Conservation (phyloP, 2,329 filamentous ascomycete genomes). For the Colletotrichum tabaci region DNA sequence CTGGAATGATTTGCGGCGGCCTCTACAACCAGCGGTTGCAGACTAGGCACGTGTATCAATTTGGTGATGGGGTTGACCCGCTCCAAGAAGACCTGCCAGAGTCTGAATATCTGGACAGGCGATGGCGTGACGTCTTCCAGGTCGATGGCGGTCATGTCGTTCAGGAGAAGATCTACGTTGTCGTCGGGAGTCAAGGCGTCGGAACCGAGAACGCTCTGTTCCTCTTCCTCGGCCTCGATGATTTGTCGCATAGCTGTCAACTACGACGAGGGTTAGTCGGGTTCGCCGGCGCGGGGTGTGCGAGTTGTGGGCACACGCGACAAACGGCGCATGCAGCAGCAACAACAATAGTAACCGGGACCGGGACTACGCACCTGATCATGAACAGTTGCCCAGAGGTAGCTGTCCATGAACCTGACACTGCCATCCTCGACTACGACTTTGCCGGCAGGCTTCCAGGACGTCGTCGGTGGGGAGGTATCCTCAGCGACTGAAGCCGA, state of each 20-base stretch:
- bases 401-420: conserved; percentile 71
- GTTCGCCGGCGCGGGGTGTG: not conserved
- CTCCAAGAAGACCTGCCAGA: conserved; percentile 83
- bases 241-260: conserved; percentile 73
- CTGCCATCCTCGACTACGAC: conserved; percentile 70
- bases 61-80: conserved; percentile 84
- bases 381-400: conserved; percentile 67
- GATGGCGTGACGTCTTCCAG: conserved; percentile 73
- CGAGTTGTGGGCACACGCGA: too few relatives aligned
- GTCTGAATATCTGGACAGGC: conserved; percentile 75
- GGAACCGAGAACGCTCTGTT: conserved; percentile 64
- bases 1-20: conserved; percentile 70
- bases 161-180: conserved; percentile 66
- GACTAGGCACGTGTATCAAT: conserved; percentile 78
- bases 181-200: conserved; percentile 67
- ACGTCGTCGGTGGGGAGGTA: conserved; percentile 44
- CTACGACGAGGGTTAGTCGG: conserved; percentile 49
- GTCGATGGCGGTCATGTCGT: conserved; percentile 56
- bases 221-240: conserved; percentile 66
- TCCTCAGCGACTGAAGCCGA: conserved; percentile 44
- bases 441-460: conserved; percentile 65
- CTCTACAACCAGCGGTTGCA: conserved; percentile 76
- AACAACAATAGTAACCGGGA: too few relatives aligned
- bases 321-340: too few relatives aligned
- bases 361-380: conserved; percentile 63